phyloP scores from a whole-genome alignment of 2,329 filamentous ascomycete genomes.

The Aspergillus texensis region DNA sequence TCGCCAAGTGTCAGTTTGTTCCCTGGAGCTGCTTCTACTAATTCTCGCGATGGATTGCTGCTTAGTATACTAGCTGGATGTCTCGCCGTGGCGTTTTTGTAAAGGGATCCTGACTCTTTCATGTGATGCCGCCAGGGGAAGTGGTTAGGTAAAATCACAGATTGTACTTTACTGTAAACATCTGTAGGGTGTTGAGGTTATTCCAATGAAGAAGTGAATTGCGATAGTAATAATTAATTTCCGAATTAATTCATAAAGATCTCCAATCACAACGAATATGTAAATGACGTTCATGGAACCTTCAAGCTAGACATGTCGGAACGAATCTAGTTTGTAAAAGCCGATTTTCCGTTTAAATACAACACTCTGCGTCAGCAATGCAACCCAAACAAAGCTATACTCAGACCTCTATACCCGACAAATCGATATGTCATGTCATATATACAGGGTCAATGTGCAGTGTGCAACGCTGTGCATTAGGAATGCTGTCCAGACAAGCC shows the following conservation, averaged over 20 bases:
- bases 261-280: background rate
- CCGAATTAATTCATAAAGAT: background rate
- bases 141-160: background rate
- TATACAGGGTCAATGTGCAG: background rate
- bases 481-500: background rate
- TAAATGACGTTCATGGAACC: background rate
- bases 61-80: background rate
- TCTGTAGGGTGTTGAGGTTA: background rate
- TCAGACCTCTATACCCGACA: background rate
- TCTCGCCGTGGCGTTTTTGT: background rate
- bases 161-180: background rate
- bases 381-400: background rate
- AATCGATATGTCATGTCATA: background rate
- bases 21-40: background rate
- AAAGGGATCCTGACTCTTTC: background rate
- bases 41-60: background rate
- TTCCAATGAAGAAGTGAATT: background rate
- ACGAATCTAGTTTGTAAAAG: background rate
- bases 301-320: background rate
- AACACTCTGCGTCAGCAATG: background rate
- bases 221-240: background rate
- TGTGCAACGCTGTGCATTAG: background rate
- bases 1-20: background rate
- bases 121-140: background rate
- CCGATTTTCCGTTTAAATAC: background rate